phyloP scores from a whole-genome alignment of 495 filamentous ascomycete species.

The Daldinia caldariorum region DNA sequence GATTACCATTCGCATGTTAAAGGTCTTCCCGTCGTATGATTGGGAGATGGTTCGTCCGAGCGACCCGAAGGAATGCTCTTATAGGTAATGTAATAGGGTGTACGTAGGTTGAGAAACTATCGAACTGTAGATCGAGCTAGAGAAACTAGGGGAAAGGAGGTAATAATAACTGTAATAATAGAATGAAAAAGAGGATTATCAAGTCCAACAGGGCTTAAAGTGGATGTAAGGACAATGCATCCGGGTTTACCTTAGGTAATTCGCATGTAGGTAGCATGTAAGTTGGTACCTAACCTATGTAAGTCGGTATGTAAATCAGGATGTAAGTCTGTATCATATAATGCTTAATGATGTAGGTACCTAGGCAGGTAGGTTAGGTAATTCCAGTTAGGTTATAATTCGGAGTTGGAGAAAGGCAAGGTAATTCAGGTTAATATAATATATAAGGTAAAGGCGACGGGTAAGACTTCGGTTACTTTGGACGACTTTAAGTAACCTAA shows the following conservation, averaged over 20 bases:
- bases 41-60: conserved; percentile 35
- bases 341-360: too few relatives aligned
- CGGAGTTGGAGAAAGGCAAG: neutral
- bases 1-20: conserved; percentile 21
- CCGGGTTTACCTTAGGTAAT: conserved; percentile 10
- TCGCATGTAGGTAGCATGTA: conserved; percentile 2
- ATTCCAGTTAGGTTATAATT: neutral
- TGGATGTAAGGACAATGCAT: conserved; percentile 15
- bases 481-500: too few relatives aligned
- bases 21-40: conserved; percentile 37
- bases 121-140: conserved; percentile 10
- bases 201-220: neutral
- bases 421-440: conserved; percentile 16
- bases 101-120: conserved; percentile 5
- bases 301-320: neutral
- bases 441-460: conserved; percentile 12
- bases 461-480: conserved; percentile 5
- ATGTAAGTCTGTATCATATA: too few relatives aligned
- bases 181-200: conserved; percentile 4
- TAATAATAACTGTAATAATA: conserved; percentile 11
- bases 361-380: too few relatives aligned
- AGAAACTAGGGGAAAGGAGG: conserved; percentile 1
- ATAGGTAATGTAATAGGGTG: conserved; percentile 10
- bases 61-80: conserved; percentile 38
- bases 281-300: neutral